Evolutionary conservation across 176 grass and related monocot genomes (phyloP).

Genomic region (Carex littledalei): DNA sequence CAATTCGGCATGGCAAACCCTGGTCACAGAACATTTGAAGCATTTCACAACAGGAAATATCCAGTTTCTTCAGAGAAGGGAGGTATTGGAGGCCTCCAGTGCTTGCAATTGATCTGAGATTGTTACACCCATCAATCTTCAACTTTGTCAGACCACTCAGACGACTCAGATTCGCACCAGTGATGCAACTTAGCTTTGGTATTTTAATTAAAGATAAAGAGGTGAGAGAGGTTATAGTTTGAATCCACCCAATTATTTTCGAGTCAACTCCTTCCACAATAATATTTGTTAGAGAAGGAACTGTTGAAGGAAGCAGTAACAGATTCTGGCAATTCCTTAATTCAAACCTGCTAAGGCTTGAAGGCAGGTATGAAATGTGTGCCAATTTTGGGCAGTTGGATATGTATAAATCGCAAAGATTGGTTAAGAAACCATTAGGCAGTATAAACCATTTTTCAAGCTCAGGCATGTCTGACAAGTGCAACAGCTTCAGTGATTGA

Average conservation of each 20-base stretch:
- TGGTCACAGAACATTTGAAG: not conserved
- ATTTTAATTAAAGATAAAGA: constrained; percentile 17
- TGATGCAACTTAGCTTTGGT: not conserved
- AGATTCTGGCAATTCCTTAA: not conserved
- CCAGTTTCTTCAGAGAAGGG: not conserved
- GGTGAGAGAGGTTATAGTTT: constrained; percentile 1
- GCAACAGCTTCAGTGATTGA: constrained; percentile 10
- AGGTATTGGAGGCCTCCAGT: not conserved
- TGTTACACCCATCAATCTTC: not conserved
- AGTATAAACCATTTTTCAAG: constrained; percentile 7
- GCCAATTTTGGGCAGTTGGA: constrained; percentile 20
- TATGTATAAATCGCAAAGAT: not conserved
- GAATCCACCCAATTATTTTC: constrained; percentile 11
- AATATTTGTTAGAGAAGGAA: not conserved
- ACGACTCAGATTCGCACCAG: not conserved
- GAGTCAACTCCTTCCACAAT: not conserved
- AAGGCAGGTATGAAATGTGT: not conserved
- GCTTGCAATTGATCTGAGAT: not conserved
- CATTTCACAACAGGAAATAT: not conserved
- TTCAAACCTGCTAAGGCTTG: not conserved
- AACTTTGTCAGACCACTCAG: not conserved
- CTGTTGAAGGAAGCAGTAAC: not conserved
- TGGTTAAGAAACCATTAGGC: not conserved
- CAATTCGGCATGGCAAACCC: not conserved
- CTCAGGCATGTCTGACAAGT: constrained; percentile 19